A percentile compares a stretch with the other conserved stretches of the same genome.
Conservation (phyloP, 768 basidiomycete genomes). For the Tubosaeta sp. region DNA sequence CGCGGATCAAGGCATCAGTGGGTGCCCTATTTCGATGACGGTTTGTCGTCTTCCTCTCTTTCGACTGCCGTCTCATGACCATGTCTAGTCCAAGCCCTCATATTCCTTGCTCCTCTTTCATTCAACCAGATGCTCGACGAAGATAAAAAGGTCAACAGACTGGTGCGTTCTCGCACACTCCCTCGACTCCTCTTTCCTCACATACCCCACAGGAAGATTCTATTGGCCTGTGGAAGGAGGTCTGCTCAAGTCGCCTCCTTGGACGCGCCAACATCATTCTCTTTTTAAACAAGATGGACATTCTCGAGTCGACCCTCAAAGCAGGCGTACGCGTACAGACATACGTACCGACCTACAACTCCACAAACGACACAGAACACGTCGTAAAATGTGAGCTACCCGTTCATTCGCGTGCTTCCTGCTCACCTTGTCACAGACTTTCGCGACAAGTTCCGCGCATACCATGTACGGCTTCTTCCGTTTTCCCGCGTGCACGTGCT, state of each 20-base stretch:
- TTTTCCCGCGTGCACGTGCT: background rate
- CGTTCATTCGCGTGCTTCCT: background rate
- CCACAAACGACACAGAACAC: slow-evolving; percentile 52
- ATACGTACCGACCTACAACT: slow-evolving; percentile 61
- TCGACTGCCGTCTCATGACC: background rate
- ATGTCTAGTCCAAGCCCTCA: slow-evolving; percentile 61
- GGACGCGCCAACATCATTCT: slow-evolving; percentile 61
- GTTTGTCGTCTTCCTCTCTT: slow-evolving; percentile 23
- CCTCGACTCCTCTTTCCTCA: background rate
- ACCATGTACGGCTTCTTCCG: slow-evolving; percentile 44
- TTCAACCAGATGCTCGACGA: slow-evolving; percentile 76
- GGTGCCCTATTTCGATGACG: slow-evolving; percentile 77
- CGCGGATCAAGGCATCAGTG: slow-evolving; percentile 60
- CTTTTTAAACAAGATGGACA: slow-evolving; percentile 76
- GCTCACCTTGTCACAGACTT: slow-evolving; percentile 44
- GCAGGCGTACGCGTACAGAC: slow-evolving; percentile 52
- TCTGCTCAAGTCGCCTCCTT: slow-evolving; percentile 62
- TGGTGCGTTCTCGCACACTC: slow-evolving; percentile 36
- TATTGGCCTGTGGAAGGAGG: slow-evolving; percentile 64
- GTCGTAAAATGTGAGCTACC: slow-evolving; percentile 57
- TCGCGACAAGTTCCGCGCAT: slow-evolving; percentile 60
- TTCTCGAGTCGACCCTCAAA: slow-evolving; percentile 50
- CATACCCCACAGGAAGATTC: slow-evolving; percentile 58
- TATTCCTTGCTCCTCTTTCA: slow-evolving; percentile 76
- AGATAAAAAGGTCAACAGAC: slow-evolving; percentile 57